Conservation (phyloP, 164 flowering plant species). For the Magnolia officinalis region DNA sequence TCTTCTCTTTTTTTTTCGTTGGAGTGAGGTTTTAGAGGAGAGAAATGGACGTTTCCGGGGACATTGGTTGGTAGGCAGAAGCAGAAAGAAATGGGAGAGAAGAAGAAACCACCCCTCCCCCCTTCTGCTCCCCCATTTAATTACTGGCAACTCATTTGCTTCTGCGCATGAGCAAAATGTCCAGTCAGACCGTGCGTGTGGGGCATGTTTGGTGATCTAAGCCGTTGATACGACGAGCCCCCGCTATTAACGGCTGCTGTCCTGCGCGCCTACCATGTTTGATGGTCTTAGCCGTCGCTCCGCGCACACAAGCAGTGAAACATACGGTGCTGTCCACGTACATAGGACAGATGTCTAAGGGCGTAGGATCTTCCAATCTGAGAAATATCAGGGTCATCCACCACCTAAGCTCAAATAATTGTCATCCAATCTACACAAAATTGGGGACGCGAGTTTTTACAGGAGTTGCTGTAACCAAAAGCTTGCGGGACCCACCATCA, state of each 20-base stretch:
- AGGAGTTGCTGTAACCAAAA: no score
- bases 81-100: background rate
- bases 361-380: background rate
- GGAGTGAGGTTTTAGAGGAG: background rate
- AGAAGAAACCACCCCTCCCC: background rate
- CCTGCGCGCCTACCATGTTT: background rate
- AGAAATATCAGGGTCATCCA: background rate
- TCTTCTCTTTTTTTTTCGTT: no score
- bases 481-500: no score
- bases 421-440: no score
- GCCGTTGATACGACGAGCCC: background rate
- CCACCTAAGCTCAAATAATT: background rate
- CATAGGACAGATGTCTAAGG: background rate
- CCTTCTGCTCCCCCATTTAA: no score
- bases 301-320: background rate
- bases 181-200: background rate
- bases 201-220: background rate
- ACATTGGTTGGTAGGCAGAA: background rate
- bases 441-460: no score
- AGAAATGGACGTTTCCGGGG: background rate
- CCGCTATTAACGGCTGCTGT: background rate
- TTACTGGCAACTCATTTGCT: no score
- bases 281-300: background rate
- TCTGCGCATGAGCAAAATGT: no score
- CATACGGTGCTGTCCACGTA: background rate